Base-by-base conservation (phyloP, 257 asterid genomes). In the Solanum chaucha region DNA sequence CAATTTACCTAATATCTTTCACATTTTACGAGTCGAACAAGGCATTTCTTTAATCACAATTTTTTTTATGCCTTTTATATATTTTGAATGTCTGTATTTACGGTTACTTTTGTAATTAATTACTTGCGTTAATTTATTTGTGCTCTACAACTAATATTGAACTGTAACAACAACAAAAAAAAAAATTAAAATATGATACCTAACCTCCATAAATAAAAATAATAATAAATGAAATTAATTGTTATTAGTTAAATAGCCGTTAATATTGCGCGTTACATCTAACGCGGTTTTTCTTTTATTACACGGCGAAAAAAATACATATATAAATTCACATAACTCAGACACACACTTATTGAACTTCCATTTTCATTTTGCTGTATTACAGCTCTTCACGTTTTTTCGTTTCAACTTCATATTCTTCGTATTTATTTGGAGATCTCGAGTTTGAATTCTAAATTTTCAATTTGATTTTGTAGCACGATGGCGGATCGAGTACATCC, bases 401-500 rank as follows among this genome's bases (percentile, higher is more conserved):
- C 22, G 19, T 12, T 2, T 28, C 2, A 28, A 67, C 17, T 2
- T 59, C 26, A 59, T 0, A 2, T 17, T 55, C 4, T 26, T 64
- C 4, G 0, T 65, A 26, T 64, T 10, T n/a, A 12, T 6, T 67
- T 1, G 7, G 0, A 28, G 34, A 5, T 26, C 0, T 67, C 3
- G 32, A 11, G 0, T 26, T 30, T 82, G 28, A 20, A 4, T 83
- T 58, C 1, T 6, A 55, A 51, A 51, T 51, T 51, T 51, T 51
- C 0, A 6, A 1, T 51, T 51, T 0, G 10, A 17, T 51, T 51
- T 51, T 17, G 10, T 17, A 51, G 61, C 22, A 1, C 1, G 0
- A 88, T 88, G 90, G 68, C 77, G 10, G 90, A 88, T 34, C 77
- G 88, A 34, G 88, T 88, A 22, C 88, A 87, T 28, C 88, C 89